Base-by-base conservation (phyloP, 164 flowering plant species). In the Tinospora cordifolia region DNA sequence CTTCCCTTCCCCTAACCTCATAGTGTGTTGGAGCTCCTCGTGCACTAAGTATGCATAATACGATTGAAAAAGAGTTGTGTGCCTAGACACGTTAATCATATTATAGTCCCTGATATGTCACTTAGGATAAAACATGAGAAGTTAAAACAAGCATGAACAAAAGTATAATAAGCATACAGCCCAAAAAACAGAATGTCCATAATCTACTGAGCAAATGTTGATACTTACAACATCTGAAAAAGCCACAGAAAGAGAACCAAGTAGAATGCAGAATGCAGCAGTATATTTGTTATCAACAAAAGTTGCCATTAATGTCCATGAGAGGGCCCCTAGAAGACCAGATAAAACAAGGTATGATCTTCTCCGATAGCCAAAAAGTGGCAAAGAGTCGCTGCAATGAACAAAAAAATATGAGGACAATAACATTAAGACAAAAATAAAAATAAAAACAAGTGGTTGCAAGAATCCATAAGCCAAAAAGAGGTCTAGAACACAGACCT, bases 201-300 rank as follows among this genome's bases (percentile, higher is more conserved):
- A 54, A 25, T 19, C 22, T 54, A n/a, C 60, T 3, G 30, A 38
- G 40, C 21, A 44, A 67, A 64, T 2, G 63, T 14, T 46, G 75
- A 72, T 71, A 88, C 98, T 87, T 86, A 94, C 99, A 68, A 95
- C 99, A 84, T 95, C 99, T 19, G 99, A 92, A 71, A 92, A 92
- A 69, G 99, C 99, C 73, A 95, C 99, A 62, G 99, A 95, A 70
- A 95, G 94, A 71, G 99, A 92, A 65, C 99, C 98, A 74, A 95
- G 93, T 80, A 95, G 94, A 78, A 90, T 92, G 82, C 93, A 92
- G 72, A 89, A 89, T 27, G 94, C 97, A 77, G 89, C 93, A 79
- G 79, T 66, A 65, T 90, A 95, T 78, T 95, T 89, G 87, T 90
- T 83, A 65, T 92, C 92, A 72, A 89, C 99, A 75, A 86, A 59